Evolutionary conservation across 2,329 filamentous ascomycete species (phyloP), one percentile per base, ranked within the genome.

Genomic region (Hymenotorrendiella dingleyae): DNA sequence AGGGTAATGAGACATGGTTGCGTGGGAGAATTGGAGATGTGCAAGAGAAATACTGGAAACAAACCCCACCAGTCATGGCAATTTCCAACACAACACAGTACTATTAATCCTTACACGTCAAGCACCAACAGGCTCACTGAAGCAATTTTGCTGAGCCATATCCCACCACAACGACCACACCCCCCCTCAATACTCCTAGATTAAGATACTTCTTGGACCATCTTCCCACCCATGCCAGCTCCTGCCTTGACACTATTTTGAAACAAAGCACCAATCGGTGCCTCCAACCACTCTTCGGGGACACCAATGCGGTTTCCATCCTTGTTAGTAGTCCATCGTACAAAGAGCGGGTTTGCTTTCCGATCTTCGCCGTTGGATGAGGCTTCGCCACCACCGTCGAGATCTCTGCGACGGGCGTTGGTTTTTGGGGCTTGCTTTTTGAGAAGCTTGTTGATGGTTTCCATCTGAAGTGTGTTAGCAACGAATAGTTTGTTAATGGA

Each of bases 391-490:
- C 62, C 61, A 21, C 62, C 57, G 34, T 62, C 42, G 55, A 64
- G 40, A 53, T 67, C 44, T 54, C 61, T 41, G 50, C 64, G 33
- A 60, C 71, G 23, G 63, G 71, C 69, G 52, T 75, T 82, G 43
- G 78, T 78, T 64, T 91, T 90, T 19, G 86, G 82, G 1, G 86
- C 84, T 62, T 90, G 86, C 61, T 90, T 89, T 64, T 89, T 89
- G 40, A 93, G 78, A 2, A 93, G 78, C 57, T 90, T 89, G 70
- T 93, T 90, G 74, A 93, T 91, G 0, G 86, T 93, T 70, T 91
- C 86, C 76, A 88, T 86, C 85, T 90, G 40, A 12, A 46, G 16
- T 28, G 3, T 12, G 21, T 57, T 42, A 52, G 47, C 19, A 27
- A 23, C 6, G 24, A 28, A 7, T 16, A 22, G 24, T 21, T 26